A percentile compares a stretch with the other conserved stretches of the same genome.
These are phyloP conservation scores for Fusarium avenaceum DNA, from an alignment of 2,329 filamentous ascomycete genomes.

Conservation along the genomic window DNA sequence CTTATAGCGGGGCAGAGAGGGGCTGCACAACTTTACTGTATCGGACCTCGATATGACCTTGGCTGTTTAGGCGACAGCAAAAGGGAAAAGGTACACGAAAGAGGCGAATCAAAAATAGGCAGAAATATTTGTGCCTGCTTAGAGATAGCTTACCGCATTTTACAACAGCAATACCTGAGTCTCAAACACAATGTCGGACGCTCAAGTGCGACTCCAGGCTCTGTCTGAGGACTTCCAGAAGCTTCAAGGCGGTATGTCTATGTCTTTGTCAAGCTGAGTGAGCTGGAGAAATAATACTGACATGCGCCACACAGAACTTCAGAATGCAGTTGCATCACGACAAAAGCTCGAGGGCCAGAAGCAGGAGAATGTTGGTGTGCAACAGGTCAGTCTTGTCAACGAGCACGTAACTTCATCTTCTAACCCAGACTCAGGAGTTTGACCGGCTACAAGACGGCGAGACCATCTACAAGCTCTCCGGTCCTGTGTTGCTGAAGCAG, in stretches of 20 bases:
- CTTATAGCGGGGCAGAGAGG: slow-evolving; percentile 54
- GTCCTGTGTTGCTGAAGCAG: slow-evolving; percentile 93
- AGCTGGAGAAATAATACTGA: slow-evolving; percentile 20
- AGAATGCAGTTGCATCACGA: slow-evolving; percentile 79
- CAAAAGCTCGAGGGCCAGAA: slow-evolving; percentile 95
- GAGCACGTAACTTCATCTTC: slow-evolving; percentile 1
- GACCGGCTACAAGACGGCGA: slow-evolving; percentile 81
- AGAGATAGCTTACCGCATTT: slow-evolving; percentile 9
- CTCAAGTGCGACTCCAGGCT: slow-evolving; percentile 82
- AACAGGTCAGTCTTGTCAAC: slow-evolving; percentile 69
- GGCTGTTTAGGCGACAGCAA: slow-evolving; percentile 38
- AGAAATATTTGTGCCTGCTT: slow-evolving; percentile 9
- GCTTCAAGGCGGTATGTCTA: slow-evolving; percentile 79
- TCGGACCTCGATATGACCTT: slow-evolving; percentile 5
- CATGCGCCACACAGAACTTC: slow-evolving; percentile 74
- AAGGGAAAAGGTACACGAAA: slow-evolving; percentile 9
- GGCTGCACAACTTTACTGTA: slow-evolving; percentile 45
- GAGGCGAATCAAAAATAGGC: slow-evolving; percentile 18
- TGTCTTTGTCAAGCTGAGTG: neutral
- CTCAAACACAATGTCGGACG: slow-evolving; percentile 70
- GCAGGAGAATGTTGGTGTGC: slow-evolving; percentile 90
- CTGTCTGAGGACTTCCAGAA: slow-evolving; percentile 90
- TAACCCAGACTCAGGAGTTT: slow-evolving; percentile 76
- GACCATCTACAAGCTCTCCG: slow-evolving; percentile 95
- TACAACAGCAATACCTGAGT: slow-evolving; percentile 1